These are phyloP conservation scores for Aspergillus candidus DNA, from an alignment of 2,329 filamentous ascomycete species.

Conservation along the genomic window DNA sequence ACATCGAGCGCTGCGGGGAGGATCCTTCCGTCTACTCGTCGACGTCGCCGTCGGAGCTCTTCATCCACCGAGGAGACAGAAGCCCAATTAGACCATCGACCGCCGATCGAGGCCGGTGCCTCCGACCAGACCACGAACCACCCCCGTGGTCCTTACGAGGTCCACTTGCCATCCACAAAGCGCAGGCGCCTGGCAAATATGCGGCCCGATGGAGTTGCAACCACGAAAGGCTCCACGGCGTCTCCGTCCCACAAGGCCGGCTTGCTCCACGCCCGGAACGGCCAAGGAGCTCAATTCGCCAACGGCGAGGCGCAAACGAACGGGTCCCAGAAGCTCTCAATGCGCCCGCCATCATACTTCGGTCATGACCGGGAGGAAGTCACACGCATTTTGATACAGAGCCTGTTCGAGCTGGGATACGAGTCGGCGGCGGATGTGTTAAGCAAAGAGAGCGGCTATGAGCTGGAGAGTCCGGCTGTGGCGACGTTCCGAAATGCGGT, in stretches of 20 bases:
- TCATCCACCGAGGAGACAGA: slow-evolving; percentile 14
- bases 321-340: slow-evolving; percentile 31
- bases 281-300: slow-evolving; percentile 40
- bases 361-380: slow-evolving; percentile 91
- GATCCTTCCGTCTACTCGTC: slow-evolving; percentile 12
- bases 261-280: slow-evolving; percentile 47
- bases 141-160: slow-evolving; percentile 24
- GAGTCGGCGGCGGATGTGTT: slow-evolving; percentile 67
- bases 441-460: slow-evolving; percentile 74
- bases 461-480: slow-evolving; percentile 79
- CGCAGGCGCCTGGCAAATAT: slow-evolving; percentile 57
- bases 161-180: slow-evolving; percentile 43
- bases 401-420: slow-evolving; percentile 83
- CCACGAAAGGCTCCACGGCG: slow-evolving; percentile 50
- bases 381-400: slow-evolving; percentile 85
- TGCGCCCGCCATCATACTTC: slow-evolving; percentile 53
- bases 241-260: slow-evolving; percentile 45
- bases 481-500: slow-evolving; percentile 80
- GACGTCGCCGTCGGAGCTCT: slow-evolving; percentile 23
- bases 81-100: slow-evolving; percentile 18
- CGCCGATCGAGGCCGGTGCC: slow-evolving; percentile 22
- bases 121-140: slow-evolving; percentile 20
- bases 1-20: slow-evolving; percentile 9
- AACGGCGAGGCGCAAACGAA: slow-evolving; percentile 37
- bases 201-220: slow-evolving; percentile 55